Base-by-base conservation (phyloP, 2,329 filamentous ascomycete genomes). In the Cytospora schulzeri region DNA sequence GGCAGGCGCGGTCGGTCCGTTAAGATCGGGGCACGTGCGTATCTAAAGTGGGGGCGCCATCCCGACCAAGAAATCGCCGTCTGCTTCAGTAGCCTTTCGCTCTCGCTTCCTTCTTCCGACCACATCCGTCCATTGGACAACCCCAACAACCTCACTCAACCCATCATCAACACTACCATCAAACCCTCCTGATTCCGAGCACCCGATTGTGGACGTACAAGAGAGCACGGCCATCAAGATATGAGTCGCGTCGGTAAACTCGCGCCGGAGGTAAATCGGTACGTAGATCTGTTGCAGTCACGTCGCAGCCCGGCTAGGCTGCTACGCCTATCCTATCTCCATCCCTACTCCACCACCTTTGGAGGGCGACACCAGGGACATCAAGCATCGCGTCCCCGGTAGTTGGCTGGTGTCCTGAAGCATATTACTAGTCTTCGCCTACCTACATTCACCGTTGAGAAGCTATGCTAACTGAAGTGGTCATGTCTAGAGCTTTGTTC, bases 231-330 rank as follows among this genome's bases (percentile, higher is more conserved):
- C 75, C 78, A 80, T 81, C 85, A 88, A 93, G 90, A 88, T 89
- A 96, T 96, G 92, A 96, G 90, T 92, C 91, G 92, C 83, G 89
- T 88, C 84, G 90, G 89, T 83, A 98, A 97, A 88, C 91, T 98
- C 86, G 93, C 93, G 83, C 93, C 95, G 82, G 95, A 99, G 91
- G 93, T 97, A 84, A 98, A 98, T 86, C 91, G 93, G 93, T 96
- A 83, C 76, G 90, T 83, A 65, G 70, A 68, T 66, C 72, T 69
- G 73, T 73, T 48, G 45, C 45, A 48, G 45, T 48, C 45, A 48
- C 45, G 22, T 48, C n/a, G 22, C 45, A 48, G 8, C 57, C 58
- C 29, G 17, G 38, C 38, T 19, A 59, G 26, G 53, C 56, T 57
- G 52, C 61, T 28, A 17, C 3, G n/a, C 41, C 52, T 24, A 50